Evolutionary conservation across 768 basidiomycete species (phyloP), one percentile per base, ranked within the genome.

Genomic region (Phaeotremella skinneri): DNA sequence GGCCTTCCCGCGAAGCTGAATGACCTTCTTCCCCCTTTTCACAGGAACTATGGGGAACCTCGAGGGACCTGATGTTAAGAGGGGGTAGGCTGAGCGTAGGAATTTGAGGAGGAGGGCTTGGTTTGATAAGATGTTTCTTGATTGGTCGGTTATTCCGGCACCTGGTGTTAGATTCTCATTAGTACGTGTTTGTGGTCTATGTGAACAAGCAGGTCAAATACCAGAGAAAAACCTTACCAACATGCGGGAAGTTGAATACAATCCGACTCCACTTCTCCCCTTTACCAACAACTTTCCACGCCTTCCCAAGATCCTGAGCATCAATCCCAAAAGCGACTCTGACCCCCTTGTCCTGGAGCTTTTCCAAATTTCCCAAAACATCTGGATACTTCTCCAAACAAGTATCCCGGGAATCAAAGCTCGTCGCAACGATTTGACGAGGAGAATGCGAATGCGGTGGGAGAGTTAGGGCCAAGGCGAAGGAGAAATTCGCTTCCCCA

Each of bases 231-330:
- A 13, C 69, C 84, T 63, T 69, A 90, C 93, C 93, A 69, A 88
- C 88, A 79, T 98, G 94, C 58, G 94, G 94, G 73, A 97, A 98
- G 75, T 98, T 96, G 87, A 91, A 97, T 5, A 90, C 84, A 56
- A 97, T 83, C 61, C 83, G 84, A 76, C 59, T 91, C 87, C 83
- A 87, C 88, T 55, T 78, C 82, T 49, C 39, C 4, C 58, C 67
- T 48, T 52, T 63, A 0, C 83, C 84, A 61, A 85, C 88, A 47
- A 93, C 75, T 4, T 75, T 71, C 4, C 81, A 58, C 37, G 79
- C 76, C 61, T 82, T 87, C 54, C 86, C 86, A 31, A 98, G 77
- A 56, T 80, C 82, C 5, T 86, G 87, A n/a, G 87, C 94, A 73
- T 98, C 94, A 20, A 96, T 82, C 5, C 81, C 82, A 73, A 96